Evolutionary conservation across 2,329 filamentous ascomycete genomes (phyloP), one percentile per base, ranked within the genome.

Genomic region (Ophiostoma perfectum): DNA sequence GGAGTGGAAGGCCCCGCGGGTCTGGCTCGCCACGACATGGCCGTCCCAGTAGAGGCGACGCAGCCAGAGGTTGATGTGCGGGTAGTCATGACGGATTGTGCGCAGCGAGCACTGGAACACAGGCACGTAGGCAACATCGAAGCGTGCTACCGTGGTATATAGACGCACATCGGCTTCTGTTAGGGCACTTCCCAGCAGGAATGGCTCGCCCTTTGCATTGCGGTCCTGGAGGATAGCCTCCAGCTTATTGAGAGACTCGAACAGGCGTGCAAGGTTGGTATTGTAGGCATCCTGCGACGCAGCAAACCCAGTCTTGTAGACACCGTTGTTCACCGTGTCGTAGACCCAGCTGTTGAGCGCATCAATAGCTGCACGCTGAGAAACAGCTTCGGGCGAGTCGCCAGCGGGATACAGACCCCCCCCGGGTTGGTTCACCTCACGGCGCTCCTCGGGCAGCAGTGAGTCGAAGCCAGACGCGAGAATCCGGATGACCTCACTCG

Each of bases 321-420:
- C 81, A 0, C 81, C 82, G 55, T 83, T 82, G 68, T 83, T 84
- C 70, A 83, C 77, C 0, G 76, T 78, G 45, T 79, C 68, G 76
- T 90, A 91, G 7, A 88, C 85, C 88, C 89, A 91, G 3, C 82
- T 82, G 73, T 91, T 91, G 70, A 88, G 78, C 36, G 81, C 80
- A 67, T 92, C 88, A 68, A 92, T 91, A 5, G 87, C 77, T 14
- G 73, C 69, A 9, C 79, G 80, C 4, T 91, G 9, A 93, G 81
- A 0, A 88, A 86, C 0, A 90, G 90, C 1, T 93, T 90, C 0
- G 90, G 18, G n/a, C n/a, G 49, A 55, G 49, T 55, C 49, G n/a
- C 49, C 49, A 1, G 27, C n/a, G 49, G 49, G 49, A 18, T 55
- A 55, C 7, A 55, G 49, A 5, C 49, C 49, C 7, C 49, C 49